Conservation (phyloP, 345 rosid genomes). For the Populus pruinosa region DNA sequence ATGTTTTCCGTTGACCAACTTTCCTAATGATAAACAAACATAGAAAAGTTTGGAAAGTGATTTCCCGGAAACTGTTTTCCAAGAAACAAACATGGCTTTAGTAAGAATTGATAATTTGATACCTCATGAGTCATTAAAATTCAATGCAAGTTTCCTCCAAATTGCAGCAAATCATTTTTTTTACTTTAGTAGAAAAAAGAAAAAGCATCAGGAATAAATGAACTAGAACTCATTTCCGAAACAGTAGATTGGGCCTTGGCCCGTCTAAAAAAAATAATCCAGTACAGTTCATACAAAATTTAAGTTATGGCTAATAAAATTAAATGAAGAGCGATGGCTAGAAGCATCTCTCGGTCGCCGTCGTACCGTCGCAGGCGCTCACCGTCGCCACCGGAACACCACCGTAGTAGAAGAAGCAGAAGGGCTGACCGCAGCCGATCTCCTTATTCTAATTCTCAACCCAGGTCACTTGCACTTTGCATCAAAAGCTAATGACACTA, state of each 20-base stretch:
- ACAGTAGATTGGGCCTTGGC: neutral
- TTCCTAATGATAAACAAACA: too few species aligned
- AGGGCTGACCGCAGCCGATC: slow-evolving; percentile 43
- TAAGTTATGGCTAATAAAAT: neutral
- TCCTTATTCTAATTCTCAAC: slow-evolving; percentile 28
- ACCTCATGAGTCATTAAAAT: too few species aligned
- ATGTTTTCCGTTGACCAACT: too few species aligned
- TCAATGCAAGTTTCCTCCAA: too few species aligned
- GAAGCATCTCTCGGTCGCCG: slow-evolving; percentile 67
- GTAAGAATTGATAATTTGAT: too few species aligned
- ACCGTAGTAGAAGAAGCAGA: slow-evolving; percentile 40
- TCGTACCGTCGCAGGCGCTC: slow-evolving; percentile 51
- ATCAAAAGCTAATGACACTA: neutral
- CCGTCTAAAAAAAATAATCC: neutral
- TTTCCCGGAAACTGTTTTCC: too few species aligned
- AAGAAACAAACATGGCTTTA: too few species aligned
- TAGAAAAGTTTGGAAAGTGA: too few species aligned
- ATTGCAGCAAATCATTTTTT: too few species aligned
- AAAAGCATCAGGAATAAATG: neutral
- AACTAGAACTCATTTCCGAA: neutral
- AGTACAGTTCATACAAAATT: neutral
- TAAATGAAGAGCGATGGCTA: slow-evolving; percentile 28
- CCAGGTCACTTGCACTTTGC: slow-evolving; percentile 26
- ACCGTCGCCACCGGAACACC: slow-evolving; percentile 32
- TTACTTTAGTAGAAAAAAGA: neutral